Evolutionary conservation across 2,329 filamentous ascomycete species (phyloP).

Genomic region (Didymella arachidicola): DNA sequence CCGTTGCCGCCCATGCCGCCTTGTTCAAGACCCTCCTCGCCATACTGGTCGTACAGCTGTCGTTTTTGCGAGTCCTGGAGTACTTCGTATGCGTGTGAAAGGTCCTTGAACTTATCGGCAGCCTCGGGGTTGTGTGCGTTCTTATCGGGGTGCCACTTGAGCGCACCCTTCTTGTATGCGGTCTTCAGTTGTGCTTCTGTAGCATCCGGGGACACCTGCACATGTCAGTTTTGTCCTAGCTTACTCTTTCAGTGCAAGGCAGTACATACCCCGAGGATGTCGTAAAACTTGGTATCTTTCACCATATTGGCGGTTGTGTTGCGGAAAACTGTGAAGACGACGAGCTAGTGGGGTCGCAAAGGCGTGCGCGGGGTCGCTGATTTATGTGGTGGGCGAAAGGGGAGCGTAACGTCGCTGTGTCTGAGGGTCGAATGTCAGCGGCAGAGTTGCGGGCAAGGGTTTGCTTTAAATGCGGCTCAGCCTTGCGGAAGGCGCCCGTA

Average conservation of each 20-base stretch:
- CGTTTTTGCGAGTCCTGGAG: constrained; percentile 93
- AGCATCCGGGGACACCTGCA: constrained; percentile 77
- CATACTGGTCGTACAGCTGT: constrained; percentile 93
- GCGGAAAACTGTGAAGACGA: constrained; percentile 23
- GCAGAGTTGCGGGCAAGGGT: constrained; percentile 18
- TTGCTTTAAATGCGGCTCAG: constrained; percentile 29
- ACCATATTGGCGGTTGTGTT: constrained; percentile 66
- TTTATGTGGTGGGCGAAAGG: constrained; percentile 17
- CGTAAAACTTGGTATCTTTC: constrained; percentile 81
- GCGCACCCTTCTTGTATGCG: constrained; percentile 82
- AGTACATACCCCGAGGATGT: constrained; percentile 72
- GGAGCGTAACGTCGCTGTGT: constrained; percentile 18
- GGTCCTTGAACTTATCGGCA: constrained; percentile 98
- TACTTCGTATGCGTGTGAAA: constrained; percentile 94
- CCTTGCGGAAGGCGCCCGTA: constrained; percentile 25
- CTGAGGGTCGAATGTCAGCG: constrained; percentile 28
- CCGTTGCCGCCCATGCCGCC: constrained; percentile 77
- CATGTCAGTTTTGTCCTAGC: constrained; percentile 26
- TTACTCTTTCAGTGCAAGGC: constrained; percentile 36
- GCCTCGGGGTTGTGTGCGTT: constrained; percentile 92
- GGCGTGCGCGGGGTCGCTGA: constrained; percentile 25
- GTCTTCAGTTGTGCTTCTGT: constrained; percentile 90
- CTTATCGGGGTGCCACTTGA: constrained; percentile 93
- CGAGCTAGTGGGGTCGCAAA: constrained; percentile 40
- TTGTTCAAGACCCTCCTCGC: constrained; percentile 89